Evolutionary conservation across 352 stramenopile species (phyloP), one percentile per base, ranked within the genome.

Genomic region (Pythium graminicola): DNA sequence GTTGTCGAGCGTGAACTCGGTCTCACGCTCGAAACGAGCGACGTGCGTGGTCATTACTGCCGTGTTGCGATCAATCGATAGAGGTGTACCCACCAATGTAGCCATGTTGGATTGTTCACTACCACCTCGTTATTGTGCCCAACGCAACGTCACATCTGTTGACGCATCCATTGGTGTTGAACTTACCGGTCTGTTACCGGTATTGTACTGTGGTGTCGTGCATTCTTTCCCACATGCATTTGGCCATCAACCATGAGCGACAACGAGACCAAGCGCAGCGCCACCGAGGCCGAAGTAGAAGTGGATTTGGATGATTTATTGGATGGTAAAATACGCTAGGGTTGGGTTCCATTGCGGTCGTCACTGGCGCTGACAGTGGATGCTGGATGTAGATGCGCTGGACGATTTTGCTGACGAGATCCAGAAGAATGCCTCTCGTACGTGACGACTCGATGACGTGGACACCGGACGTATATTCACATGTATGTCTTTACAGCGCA

Each of bases 351-450:
- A n/a, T n/a, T n/a, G n/a, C n/a, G n/a, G n/a, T n/a, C n/a, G n/a
- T n/a, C n/a, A n/a, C n/a, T 19, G 14, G 50, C 33, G 44, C 35
- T 58, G 39, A 54, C 16, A 5, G 19, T 50, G 22, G 29, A 9
- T 2, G 36, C 38, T 52, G 26, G 40, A 28, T 9, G 23, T 45
- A 28, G 81, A 94, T 56, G 83, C 83, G 32, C 65, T 94, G 52
- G 78, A 94, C 29, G 81, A 94, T 50, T 94, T 94, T 59, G 74
- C 62, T 16, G 76, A 89, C 44, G 78, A 89, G 58, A 61, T 88
- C 49, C 76, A 57, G 55, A 65, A 62, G 56, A 58, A 33, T 46
- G 49, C 35, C 22, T 32, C 38, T 20, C 28, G 41, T 71, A 28
- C 17, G 48, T 8, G 27, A 40, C 17, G 39, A 32, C 9, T 14